Evolutionary conservation across 2,329 filamentous ascomycete species (phyloP).

Genomic region (Scytalidium sp.): DNA sequence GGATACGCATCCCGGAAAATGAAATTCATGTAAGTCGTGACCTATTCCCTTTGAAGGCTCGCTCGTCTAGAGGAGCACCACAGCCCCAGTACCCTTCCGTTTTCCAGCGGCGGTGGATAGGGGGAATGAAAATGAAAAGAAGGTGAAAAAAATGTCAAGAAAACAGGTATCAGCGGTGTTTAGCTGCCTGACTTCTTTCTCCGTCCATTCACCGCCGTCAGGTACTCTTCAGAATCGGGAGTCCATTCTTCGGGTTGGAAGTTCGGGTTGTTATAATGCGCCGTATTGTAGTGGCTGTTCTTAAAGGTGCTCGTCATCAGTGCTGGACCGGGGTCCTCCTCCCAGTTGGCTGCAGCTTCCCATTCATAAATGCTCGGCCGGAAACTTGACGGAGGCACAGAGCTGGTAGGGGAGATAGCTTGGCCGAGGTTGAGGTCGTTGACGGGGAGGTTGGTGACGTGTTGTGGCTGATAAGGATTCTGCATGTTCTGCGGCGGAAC

Average conservation of each 20-base stretch:
- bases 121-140: no score
- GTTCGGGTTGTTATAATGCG: constrained; percentile 64
- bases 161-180: no score
- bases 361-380: constrained; percentile 30
- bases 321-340: constrained; percentile 21
- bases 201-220: not conserved
- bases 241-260: constrained; percentile 54
- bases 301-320: constrained; percentile 56
- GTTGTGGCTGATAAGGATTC: not conserved
- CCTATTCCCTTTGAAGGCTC: no score
- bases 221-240: constrained; percentile 27
- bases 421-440: constrained; percentile 29
- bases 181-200: constrained; percentile 2
- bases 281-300: constrained; percentile 64
- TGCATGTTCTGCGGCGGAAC: not conserved
- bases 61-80: no score
- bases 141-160: no score
- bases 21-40: no score
- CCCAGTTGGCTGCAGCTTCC: constrained; percentile 24
- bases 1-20: no score
- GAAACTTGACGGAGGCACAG: constrained; percentile 19
- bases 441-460: constrained; percentile 18
- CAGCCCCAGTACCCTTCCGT: no score
- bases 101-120: no score
- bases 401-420: constrained; percentile 21